Evolutionary conservation across 1,139 yeast genomes (phyloP).

Genomic region (Candida glucosophila): DNA sequence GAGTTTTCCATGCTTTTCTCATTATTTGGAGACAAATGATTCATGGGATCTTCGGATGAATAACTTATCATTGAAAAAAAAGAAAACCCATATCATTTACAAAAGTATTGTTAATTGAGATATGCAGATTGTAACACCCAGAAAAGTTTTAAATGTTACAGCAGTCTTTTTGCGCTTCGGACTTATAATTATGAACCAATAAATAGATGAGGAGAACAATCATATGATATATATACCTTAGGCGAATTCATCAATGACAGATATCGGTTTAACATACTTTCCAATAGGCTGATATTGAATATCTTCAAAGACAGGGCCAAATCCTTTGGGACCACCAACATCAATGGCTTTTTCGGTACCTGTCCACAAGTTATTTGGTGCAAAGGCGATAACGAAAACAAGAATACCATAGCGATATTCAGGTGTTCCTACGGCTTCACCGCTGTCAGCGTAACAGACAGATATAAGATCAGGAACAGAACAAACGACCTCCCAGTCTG

Average conservation of each 20-base stretch:
- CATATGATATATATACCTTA: too few species aligned
- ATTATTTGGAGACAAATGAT: too few species aligned
- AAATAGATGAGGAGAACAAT: too few species aligned
- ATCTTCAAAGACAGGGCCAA: slow-evolving; percentile 15
- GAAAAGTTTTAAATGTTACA: too few species aligned
- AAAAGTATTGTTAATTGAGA: too few species aligned
- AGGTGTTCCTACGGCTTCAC: slow-evolving; percentile 41
- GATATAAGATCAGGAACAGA: slow-evolving; percentile 41
- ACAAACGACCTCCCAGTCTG: slow-evolving; percentile 16
- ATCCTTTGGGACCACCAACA: slow-evolving; percentile 33
- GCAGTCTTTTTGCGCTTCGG: too few species aligned
- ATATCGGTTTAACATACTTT: slow-evolving; percentile 18
- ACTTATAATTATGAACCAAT: too few species aligned
- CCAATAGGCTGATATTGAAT: slow-evolving; percentile 26
- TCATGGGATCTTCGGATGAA: too few species aligned
- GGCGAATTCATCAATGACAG: slow-evolving; percentile 40
- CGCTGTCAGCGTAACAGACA: slow-evolving; percentile 31
- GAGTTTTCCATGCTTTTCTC: too few species aligned
- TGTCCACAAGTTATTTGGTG: slow-evolving; percentile 33
- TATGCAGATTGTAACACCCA: too few species aligned
- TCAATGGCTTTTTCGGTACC: slow-evolving; percentile 22
- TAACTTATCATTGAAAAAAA: too few species aligned
- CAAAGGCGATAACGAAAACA: slow-evolving; percentile 31
- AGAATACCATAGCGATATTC: slow-evolving; percentile 37
- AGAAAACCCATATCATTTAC: too few species aligned